A percentile compares a stretch with the other conserved stretches of the same genome.
Conservation (phyloP, 768 basidiomycete genomes). For the Paxillus involutus region DNA sequence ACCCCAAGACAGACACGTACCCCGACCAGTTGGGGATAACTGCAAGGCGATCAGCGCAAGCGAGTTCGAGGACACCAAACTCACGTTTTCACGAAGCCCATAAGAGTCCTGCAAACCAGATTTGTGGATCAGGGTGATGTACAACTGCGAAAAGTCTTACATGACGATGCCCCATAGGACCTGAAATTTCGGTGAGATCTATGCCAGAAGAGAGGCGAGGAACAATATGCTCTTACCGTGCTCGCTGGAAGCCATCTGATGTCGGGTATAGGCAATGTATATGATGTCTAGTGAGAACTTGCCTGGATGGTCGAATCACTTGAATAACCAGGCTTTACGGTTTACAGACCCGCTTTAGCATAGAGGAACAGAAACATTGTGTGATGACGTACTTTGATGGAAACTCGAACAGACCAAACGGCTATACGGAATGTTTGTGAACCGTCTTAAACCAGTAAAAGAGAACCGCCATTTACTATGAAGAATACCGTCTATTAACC, state of each 20-base stretch:
- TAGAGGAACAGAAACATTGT: background rate
- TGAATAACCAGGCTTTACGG: slow-evolving; percentile 42
- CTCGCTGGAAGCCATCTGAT: slow-evolving; percentile 62
- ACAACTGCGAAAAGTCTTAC: slow-evolving; percentile 32
- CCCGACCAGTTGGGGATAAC: slow-evolving; percentile 60
- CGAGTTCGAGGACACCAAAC: slow-evolving; percentile 1
- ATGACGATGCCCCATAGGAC: slow-evolving; percentile 62
- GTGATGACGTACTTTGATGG: slow-evolving; percentile 55
- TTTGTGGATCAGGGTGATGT: background rate
- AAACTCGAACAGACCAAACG: slow-evolving; percentile 52
- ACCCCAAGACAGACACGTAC: slow-evolving; percentile 56
- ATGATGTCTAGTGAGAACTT: slow-evolving; percentile 7
- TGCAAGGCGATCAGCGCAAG: slow-evolving; percentile 22
- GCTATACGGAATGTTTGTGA: slow-evolving; percentile 26
- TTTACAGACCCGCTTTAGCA: background rate
- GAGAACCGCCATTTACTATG: slow-evolving; percentile 42
- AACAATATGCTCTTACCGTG: slow-evolving; percentile 37
- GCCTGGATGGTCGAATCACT: slow-evolving; percentile 60
- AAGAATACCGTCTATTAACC: slow-evolving; percentile 59
- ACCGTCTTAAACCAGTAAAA: background rate
- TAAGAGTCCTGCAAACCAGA: slow-evolving; percentile 45
- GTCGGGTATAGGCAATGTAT: background rate
- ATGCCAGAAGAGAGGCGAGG: background rate
- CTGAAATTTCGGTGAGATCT: slow-evolving; percentile 28
- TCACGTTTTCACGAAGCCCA: slow-evolving; percentile 67